Evolutionary conservation across 495 filamentous ascomycete genomes (phyloP), one percentile per base, ranked within the genome.

Genomic region (Cetradonia linearis): DNA sequence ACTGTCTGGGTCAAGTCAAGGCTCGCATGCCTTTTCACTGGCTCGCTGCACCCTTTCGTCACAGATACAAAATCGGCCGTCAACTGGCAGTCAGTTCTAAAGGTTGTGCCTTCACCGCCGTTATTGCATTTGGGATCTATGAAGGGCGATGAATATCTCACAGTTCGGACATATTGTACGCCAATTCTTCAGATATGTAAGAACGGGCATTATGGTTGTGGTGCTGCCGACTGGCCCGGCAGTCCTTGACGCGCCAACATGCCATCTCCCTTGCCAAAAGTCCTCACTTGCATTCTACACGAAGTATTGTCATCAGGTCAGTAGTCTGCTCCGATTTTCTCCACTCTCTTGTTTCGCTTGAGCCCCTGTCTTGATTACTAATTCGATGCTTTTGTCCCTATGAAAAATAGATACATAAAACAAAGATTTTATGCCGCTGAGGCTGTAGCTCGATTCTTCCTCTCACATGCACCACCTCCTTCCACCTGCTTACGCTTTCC

Each of bases 161-260:
- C 28, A 18, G 31, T 20, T 53, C 50, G 28, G 50, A 34, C 0
- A 34, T 34, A 31, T 54, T 54, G 9, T 7, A 31, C 18, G n/a
- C 28, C 30, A 54, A 10, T 34, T 11, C n/a, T 10, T 30, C 14
- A 33, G 16, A 20, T 14, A 16, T 36, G 18, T 34, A 16, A 46
- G 20, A 20, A n/a, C 42, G 42, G 42, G 27, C 20, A 20, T 31
- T 28, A n/a, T 54, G 30, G 13, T 18, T 46, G 9, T 28, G 28
- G 50, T 54, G 28, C 11, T 30, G 28, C 50, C 31, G 28, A 53
- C 50, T 53, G 50, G 50, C 30, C 50, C 50, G 50, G 50, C 30
- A 53, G 50, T 46, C 18, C 30, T n/a, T 33, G 50, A 54, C 18
- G 50, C 50, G 18, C 31, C 20, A 20, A 34, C 31, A 9, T 20